Evolutionary conservation across 225 moss, liverwort and hornwort genomes (phyloP), one percentile per base, ranked within the genome.

Genomic region (Neckera pumila): DNA sequence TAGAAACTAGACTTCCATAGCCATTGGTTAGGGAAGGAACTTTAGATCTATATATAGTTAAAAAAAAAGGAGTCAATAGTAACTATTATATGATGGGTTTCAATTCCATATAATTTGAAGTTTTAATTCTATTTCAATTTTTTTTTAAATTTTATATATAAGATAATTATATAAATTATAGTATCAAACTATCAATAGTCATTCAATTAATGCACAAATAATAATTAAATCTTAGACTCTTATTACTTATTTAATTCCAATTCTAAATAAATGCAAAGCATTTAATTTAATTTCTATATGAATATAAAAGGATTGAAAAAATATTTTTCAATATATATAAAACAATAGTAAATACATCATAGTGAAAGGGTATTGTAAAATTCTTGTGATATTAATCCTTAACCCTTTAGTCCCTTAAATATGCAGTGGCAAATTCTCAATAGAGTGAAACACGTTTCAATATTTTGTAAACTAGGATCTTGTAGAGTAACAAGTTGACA

Each of bases 1-100:
- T 43, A 3, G 9, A 47, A 73, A 47, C 17, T 45, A 73, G 2
- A 17, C 11, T 3, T 17, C 0, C 0, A 0, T 18, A 0, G 6
- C 30, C 3, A 45, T 73, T 45, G 17, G 4, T 10, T 0, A 45
- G 1, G 3, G 0, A 28, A 28, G 1, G 11, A 73, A 17, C 30
- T 45, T 45, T 73, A 45, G 3, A 73, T 73, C 45, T 47, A 3
- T 47, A 0, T 30, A 16, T 30, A 6, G 3, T 17, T 47, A 10
- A 2, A 30, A 10, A 2, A 30, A 45, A 73, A 73, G 1, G 30
- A 73, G 6, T 47, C 6, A 6, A 11, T 47, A 47, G 18, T 17
- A 11, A 73, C 17, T 73, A 45, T 6, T 45, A 10, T 1, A 45
- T 0, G 0, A 73, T 45, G 10, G 17, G 2, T 3, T 73, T 30